Evolutionary conservation across 768 basidiomycete species (phyloP), one percentile per base, ranked within the genome.

Genomic region (Boletus subcaerulescens): DNA sequence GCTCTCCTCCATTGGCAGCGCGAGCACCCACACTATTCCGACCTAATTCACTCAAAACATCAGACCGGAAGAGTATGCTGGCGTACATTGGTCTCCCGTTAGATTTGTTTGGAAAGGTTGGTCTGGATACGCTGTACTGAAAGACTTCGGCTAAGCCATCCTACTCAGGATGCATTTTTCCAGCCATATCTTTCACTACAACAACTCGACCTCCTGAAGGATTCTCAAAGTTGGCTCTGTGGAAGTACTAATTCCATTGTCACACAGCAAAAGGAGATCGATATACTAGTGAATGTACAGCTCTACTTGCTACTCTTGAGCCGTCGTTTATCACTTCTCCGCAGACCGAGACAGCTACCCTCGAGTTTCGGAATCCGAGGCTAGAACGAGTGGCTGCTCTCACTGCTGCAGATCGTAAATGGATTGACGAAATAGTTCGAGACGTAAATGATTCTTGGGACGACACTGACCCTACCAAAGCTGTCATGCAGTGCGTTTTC

Each of bases 111-210:
- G 94, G 94, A 52, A 88, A 89, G 78, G 93, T 92, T 44, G 47
- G 13, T 50, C 56, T 15, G 47, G 35, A 13, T 39, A 18, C 43
- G 4, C 42, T 48, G 4, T 31, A 22, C 13, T 14, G 26, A 41
- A 49, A 20, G 31, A 18, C 39, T 20, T 49, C 1, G n/a, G 18
- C 59, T 53, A 36, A 52, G 22, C 24, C 3, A 38, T 50, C 50
- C 24, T 33, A 48, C 60, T 43, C 60, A 93, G 87, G 91, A 93
- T 61, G 82, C 93, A 5, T 95, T 98, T 75, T 99, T 99, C 74
- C 97, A 99, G 69, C 97, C 97, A 2, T 99, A 98, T 68, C 76
- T 98, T 13, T 96, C 97, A 0, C 71, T 99, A 3, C 97, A 99
- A 70, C 95, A 99, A 72, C 76, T 97, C 7, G 95, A 98, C 57